These are phyloP conservation scores for Leishmania tropica DNA, from an alignment of 208 protist genomes.

Conservation along the genomic window DNA sequence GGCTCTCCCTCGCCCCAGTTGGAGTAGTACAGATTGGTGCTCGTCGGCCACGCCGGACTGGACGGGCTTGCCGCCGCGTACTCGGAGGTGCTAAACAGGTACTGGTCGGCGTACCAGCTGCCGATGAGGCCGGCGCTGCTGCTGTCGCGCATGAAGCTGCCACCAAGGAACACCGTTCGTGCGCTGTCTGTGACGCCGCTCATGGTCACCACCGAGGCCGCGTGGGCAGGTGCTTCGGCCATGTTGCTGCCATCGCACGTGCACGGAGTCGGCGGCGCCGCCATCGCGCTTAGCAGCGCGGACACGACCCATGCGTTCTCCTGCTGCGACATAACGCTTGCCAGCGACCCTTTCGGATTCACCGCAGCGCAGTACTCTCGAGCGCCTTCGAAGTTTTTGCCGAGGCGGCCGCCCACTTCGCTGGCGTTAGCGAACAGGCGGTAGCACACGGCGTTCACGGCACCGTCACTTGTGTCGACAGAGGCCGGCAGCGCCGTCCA, in stretches of 20 bases:
- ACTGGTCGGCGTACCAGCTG: conserved; percentile 52
- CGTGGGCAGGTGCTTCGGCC: neutral
- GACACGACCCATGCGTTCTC: conserved; percentile 50
- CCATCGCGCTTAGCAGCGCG: conserved; percentile 27
- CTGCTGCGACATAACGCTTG: conserved; percentile 40
- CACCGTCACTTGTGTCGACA: conserved; percentile 27
- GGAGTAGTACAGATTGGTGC: conserved; percentile 41
- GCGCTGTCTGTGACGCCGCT: neutral
- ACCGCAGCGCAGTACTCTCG: conserved; percentile 33
- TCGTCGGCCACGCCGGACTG: conserved; percentile 68
- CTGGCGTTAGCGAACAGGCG: conserved; percentile 34
- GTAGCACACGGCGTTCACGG: conserved; percentile 48
- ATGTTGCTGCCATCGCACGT: neutral
- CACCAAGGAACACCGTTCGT: conserved; percentile 50
- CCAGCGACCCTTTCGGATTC: conserved; percentile 55
- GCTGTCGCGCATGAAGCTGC: conserved; percentile 48
- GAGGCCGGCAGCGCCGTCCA: conserved; percentile 45
- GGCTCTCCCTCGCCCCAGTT: conserved; percentile 57
- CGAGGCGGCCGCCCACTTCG: conserved; percentile 37
- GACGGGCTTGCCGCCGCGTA: conserved; percentile 34
- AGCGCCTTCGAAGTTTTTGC: conserved; percentile 36
- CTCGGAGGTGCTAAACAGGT: conserved; percentile 40
- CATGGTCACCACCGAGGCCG: too few species aligned
- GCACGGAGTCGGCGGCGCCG: neutral
- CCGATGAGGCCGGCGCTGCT: conserved; percentile 39